phyloP scores from a whole-genome alignment of 805 yeast genomes.

The Metschnikowia colocasiae region DNA sequence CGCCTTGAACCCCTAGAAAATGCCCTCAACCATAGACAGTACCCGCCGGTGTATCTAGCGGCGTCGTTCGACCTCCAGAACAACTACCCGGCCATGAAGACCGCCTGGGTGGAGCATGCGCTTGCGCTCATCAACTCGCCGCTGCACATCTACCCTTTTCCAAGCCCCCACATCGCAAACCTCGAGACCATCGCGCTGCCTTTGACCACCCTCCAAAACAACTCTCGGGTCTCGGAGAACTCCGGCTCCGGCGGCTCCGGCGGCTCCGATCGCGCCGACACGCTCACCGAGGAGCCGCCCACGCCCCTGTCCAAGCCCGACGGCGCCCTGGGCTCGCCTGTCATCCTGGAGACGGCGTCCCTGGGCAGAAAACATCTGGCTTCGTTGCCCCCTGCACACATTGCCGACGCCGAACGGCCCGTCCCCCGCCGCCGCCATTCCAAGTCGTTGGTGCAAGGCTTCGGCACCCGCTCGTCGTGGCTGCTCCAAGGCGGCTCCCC shows the following conservation, averaged over 20 bases:
- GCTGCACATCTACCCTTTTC: background rate
- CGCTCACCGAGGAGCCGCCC: background rate
- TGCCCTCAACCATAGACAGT: conserved; percentile 53
- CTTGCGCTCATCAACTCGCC: conserved; percentile 4
- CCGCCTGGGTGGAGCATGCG: conserved; percentile 10
- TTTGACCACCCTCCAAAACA: background rate
- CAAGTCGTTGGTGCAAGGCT: conserved; percentile 10
- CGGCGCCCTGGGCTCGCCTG: background rate
- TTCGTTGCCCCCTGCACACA: conserved; percentile 10
- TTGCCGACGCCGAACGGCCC: background rate
- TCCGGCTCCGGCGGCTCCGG: conserved; percentile 1
- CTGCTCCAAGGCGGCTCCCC: conserved; percentile 8
- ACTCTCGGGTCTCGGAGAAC: background rate
- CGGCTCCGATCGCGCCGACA: background rate
- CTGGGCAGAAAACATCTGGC: conserved; percentile 17
- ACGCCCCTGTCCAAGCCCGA: background rate
- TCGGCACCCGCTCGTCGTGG: background rate
- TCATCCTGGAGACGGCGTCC: background rate
- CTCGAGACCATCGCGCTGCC: background rate
- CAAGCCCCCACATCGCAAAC: background rate
- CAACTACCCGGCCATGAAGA: conserved; percentile 19
- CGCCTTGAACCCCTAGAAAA: conserved; percentile 23
- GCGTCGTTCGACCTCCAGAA: conserved; percentile 26
- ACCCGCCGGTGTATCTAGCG: conserved; percentile 40
- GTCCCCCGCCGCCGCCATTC: conserved; percentile 11